Evolutionary conservation across 257 asterid genomes (phyloP).

Genomic region (Fraxinus americana): DNA sequence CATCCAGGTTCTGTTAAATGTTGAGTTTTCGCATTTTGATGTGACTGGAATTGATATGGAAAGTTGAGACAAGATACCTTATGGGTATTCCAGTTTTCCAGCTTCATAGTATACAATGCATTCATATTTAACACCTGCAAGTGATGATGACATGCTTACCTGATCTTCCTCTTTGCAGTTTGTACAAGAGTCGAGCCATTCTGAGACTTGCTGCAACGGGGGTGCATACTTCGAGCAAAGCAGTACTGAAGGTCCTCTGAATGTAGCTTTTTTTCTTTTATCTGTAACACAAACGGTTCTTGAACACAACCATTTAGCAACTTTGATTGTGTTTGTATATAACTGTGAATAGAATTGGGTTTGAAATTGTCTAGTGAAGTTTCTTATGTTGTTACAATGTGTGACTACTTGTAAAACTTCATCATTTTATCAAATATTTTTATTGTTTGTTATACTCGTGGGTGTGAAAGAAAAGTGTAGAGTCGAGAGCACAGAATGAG

Average conservation of each 20-base stretch:
- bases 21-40: neutral
- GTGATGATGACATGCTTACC: neutral
- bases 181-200: slow-evolving; percentile 72
- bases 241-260: slow-evolving; percentile 54
- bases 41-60: neutral
- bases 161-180: slow-evolving; percentile 45
- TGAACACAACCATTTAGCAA: neutral
- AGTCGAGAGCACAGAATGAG: too few relatives aligned
- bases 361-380: neutral
- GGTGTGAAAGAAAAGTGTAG: too few relatives aligned
- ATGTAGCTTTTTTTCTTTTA: slow-evolving; percentile 12
- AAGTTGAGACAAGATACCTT: neutral
- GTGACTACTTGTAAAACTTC: neutral
- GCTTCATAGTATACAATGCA: neutral
- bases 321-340: slow-evolving; percentile 19
- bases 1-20: neutral
- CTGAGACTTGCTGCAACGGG: slow-evolving; percentile 70
- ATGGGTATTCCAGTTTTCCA: neutral
- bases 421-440: neutral
- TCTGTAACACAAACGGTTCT: too few relatives aligned
- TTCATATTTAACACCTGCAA: neutral
- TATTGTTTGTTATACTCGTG: too few relatives aligned
- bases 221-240: slow-evolving; percentile 64
- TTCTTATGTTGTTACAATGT: neutral
- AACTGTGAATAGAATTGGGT: slow-evolving; percentile 21